Percentiles rank a stretch among this genome's conserved stretches.
phyloP scores from a whole-genome alignment of 169 alveolate species.

The Plasmodium gallinaceum region DNA sequence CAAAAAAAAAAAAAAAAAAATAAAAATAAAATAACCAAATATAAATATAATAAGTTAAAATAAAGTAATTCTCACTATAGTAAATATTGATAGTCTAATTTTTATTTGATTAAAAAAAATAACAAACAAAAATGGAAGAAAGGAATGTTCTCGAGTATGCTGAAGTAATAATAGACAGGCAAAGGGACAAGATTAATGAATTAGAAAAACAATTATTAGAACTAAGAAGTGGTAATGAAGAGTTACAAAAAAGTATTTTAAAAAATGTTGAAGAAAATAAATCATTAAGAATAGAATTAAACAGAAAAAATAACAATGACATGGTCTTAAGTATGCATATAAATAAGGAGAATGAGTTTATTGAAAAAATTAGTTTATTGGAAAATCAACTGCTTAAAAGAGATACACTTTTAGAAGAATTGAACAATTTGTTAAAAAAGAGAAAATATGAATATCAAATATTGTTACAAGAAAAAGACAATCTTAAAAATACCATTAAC shows the following conservation, averaged over 20 bases:
- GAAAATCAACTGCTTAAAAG: slow-evolving; percentile 76
- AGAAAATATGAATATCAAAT: slow-evolving; percentile 71
- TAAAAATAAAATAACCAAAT: no score
- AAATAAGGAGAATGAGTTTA: slow-evolving; percentile 62
- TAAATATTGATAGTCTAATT: no score
- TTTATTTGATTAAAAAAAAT: no score
- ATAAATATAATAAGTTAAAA: no score
- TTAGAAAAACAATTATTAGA: slow-evolving; percentile 60
- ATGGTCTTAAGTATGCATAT: slow-evolving; percentile 65
- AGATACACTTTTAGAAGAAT: slow-evolving; percentile 74
- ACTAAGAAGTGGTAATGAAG: slow-evolving; percentile 58
- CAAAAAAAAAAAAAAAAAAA: no score
- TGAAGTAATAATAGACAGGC: slow-evolving; percentile 77
- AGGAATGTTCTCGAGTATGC: slow-evolving; percentile 74
- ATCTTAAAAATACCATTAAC: slow-evolving; percentile 53
- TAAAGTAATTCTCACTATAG: no score
- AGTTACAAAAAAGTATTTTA: slow-evolving; percentile 53
- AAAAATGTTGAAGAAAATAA: slow-evolving; percentile 77
- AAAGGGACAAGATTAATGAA: slow-evolving; percentile 73
- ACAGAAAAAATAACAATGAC: slow-evolving; percentile 58
- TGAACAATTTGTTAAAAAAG: slow-evolving; percentile 68
- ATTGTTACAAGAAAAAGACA: slow-evolving; percentile 71
- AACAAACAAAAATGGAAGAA: slow-evolving; percentile 39
- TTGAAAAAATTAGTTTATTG: slow-evolving; percentile 52
- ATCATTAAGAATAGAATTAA: slow-evolving; percentile 63